Base-by-base conservation (phyloP, 345 rosid genomes). In the Cardiospermum halicacabum region DNA sequence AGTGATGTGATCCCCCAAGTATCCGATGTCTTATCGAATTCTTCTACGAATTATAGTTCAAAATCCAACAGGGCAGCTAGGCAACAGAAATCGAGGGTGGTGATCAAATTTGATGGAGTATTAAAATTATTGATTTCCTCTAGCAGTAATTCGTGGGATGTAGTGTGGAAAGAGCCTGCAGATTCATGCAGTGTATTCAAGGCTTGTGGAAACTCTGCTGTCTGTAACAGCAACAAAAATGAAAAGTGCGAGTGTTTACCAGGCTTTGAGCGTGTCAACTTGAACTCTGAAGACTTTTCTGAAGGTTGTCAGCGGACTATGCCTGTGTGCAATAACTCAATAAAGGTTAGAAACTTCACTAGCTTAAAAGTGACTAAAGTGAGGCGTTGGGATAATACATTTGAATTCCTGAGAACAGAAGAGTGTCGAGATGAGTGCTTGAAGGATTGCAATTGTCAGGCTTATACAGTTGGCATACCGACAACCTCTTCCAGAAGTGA, bases 191-290 rank as follows among this genome's bases (percentile, higher is more conserved):
- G 81, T 53, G 24, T 55, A 30, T 42, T 50, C 22, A 53, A 68
- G 28, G 58, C 49, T 50, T 82, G 87, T 53, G 89, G 87, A 27
- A 56, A 30, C n/a, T 76, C 56, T 26, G 83, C 77, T 22, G 69
- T 40, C 65, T 85, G 89, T 62, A 76, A 73, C 53, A 55, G 58
- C 18, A 65, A 59, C 0, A 62, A 39, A 12, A 53, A 39, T 24
- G 11, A 13, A 7, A 48, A 3, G 15, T 85, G 89, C 60, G 53
- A 66, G 27, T 85, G 89, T 64, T 71, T 80, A 61, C 80, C 80
- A 0, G 89, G 87, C 19, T 85, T 74, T 53, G 4, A 13, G 64
- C 36, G 34, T 1, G 72, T 70, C 7, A 9, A 40, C 10, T 75
- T 83, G 87, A 39, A 45, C 1, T 53, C 65, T 0, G 62, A 69